A percentile compares a stretch with the other conserved stretches of the same genome.
Evolutionary conservation across 257 asterid genomes (phyloP).

Genomic region (Lantana camara): DNA sequence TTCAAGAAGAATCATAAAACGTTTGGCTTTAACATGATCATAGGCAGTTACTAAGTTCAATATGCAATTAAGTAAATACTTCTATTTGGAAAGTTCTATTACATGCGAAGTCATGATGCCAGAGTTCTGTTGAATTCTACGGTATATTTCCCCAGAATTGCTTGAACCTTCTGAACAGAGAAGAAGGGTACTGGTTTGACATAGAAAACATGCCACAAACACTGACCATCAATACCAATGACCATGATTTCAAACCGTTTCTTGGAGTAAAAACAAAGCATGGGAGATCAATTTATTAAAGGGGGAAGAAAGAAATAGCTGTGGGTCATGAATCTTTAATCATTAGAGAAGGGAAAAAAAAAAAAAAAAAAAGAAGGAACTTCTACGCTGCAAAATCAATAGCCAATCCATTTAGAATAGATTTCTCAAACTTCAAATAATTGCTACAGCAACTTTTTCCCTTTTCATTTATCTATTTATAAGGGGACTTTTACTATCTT

Average conservation of each 20-base stretch:
- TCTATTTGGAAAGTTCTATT: neutral
- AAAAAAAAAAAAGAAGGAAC: too few species aligned
- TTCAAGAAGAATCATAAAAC: neutral
- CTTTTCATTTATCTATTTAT: neutral
- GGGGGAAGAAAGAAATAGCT: too few species aligned
- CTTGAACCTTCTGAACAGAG: too few species aligned
- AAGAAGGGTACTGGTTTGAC: too few species aligned
- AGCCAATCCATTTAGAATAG: neutral
- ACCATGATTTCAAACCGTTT: neutral
- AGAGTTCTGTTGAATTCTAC: neutral
- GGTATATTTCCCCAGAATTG: too few species aligned
- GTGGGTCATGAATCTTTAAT: too few species aligned
- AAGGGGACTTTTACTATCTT: neutral
- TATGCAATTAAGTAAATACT: neutral
- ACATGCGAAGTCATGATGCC: constrained; percentile 2
- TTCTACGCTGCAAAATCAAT: too few species aligned
- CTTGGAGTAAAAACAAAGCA: too few species aligned
- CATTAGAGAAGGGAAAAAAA: neutral
- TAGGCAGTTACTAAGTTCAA: neutral
- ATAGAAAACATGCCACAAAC: constrained; percentile 1
- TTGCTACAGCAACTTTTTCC: neutral
- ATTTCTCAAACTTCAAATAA: too few species aligned
- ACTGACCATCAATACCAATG: neutral
- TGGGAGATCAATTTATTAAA: too few species aligned
- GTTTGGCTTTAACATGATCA: neutral